Evolutionary conservation across 106 monocot genomes (phyloP), one percentile per base, ranked within the genome.

Genomic region (Acorus gramineus): DNA sequence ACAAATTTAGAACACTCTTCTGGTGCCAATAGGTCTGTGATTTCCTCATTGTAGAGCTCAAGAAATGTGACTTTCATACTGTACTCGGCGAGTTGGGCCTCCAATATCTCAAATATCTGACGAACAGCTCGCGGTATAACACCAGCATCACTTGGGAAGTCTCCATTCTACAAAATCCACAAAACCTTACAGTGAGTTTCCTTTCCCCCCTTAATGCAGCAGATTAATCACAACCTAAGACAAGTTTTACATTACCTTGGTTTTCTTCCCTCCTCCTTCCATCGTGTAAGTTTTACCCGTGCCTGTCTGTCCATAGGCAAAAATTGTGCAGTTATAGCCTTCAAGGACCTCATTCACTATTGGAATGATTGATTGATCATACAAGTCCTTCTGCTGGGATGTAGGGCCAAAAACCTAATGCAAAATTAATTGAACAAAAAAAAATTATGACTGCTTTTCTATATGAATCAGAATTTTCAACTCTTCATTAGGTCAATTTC

Each of bases 41-140:
- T 28, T 28, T 28, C 28, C 28, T 28, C 87, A 49, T 83, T 87
- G 68, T 87, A 82, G 7, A 87, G 63, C 69, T 87, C 87, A 6
- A 87, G 80, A 63, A 80, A 83, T 8, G 87, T 73, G 61, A 87
- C 87, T 55, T 87, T 87, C 87, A 87, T 87, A 65, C 56, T 75
- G 65, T 87, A 87, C 45, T 87, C 80, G 7, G 80, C 69, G 12
- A 54, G 47, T 43, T 83, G 77, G 2, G 63, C 72, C 71, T 87
- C 87, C 9, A 87, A 80, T 48, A 66, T 66, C 48, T 84, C 78
- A 78, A 84, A 87, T 44, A 83, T 81, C 49, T 69, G 77, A 47
- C 69, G 60, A 42, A 84, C 83, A 42, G 84, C 59, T 62, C 83
- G 74, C 53, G 80, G 78, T 6, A 87, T 87, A 53, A 87, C 84